Evolutionary conservation across 257 asterid species (phyloP), one percentile per base, ranked within the genome.

Genomic region (Henckelia pumila): DNA sequence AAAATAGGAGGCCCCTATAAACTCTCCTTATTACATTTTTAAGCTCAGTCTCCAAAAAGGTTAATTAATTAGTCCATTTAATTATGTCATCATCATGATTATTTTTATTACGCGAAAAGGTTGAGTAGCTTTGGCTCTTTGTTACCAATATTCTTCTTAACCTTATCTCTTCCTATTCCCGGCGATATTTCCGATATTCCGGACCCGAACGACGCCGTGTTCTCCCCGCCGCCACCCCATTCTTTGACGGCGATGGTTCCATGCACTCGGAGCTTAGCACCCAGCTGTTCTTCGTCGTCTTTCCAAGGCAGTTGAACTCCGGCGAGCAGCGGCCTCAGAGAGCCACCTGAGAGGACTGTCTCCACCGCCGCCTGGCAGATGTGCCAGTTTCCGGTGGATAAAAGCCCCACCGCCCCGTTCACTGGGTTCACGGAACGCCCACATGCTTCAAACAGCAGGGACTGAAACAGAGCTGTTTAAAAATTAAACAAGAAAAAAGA

Each of bases 391-490:
- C 97, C 95, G 49, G 87, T 63, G 67, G 89, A 71, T 9, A 88
- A 33, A 22, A 93, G 75, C 35, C 97, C 98, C 26, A 93, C 96
- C 16, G 90, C 97, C 29, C 98, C 98, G 61, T 73, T 71, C 66
- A 93, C 97, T 28, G 98, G 98, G 68, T 90, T 88, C 79, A 85
- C 87, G 63, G 93, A 82, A 59, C 98, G 82, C 47, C 97, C 97
- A 19, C 97, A 88, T 5, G 98, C 98, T 78, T 93, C 98, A 3
- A 69, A 88, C 57, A 93, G 55, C 71, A 93, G 81, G 19, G 98
- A 93, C 53, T 81, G 90, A 71, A 93, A 93, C 70, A 90, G 37
- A 68, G 94, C 97, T 82, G 67, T 16, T 19, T 78, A 40, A n/a
- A 11, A n/a, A 55, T 19, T 78, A 40, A n/a, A 11, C 21, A 55